phyloP scores from a whole-genome alignment of 805 yeast species.

The Maudiozyma serrabonitensis region DNA sequence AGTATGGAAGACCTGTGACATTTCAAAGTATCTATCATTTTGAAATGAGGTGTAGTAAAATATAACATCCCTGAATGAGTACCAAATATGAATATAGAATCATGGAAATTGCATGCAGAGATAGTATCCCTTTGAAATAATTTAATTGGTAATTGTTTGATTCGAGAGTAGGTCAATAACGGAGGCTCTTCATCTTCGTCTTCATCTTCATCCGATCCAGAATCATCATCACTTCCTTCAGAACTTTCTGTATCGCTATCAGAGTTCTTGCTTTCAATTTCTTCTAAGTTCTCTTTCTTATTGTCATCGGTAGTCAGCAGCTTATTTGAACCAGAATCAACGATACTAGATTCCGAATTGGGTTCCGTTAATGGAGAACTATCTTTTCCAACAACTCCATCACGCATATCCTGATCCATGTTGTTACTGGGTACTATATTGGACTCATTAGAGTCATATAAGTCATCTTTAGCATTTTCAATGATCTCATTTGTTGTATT shows the following conservation, averaged over 20 bases:
- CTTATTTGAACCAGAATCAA: too few species aligned
- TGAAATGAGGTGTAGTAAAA: slow-evolving; percentile 49
- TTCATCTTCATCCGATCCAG: slow-evolving; percentile 18
- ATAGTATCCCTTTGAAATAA: slow-evolving; percentile 72
- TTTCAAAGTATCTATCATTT: slow-evolving; percentile 59
- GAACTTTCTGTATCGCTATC: slow-evolving; percentile 9
- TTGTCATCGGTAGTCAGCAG: background rate
- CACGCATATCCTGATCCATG: too few species aligned
- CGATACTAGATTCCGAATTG: too few species aligned
- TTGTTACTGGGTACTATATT: too few species aligned
- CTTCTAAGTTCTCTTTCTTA: slow-evolving; percentile 11
- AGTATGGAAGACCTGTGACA: slow-evolving; percentile 82
- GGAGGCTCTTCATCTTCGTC: slow-evolving; percentile 51
- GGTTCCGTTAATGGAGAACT: too few species aligned
- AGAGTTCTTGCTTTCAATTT: slow-evolving; percentile 12
- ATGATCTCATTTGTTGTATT: slow-evolving; percentile 1
- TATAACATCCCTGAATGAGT: slow-evolving; percentile 83
- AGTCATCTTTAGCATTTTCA: background rate
- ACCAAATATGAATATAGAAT: slow-evolving; percentile 63
- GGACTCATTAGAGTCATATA: background rate
- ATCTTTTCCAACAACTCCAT: too few species aligned
- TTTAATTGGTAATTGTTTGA: slow-evolving; percentile 55
- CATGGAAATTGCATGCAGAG: slow-evolving; percentile 56
- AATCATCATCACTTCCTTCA: slow-evolving; percentile 15
- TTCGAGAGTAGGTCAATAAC: slow-evolving; percentile 59